Percentiles rank a stretch among this genome's conserved stretches.
Conservation (phyloP, 2,329 filamentous ascomycete species). For the Orbilia javanica region DNA sequence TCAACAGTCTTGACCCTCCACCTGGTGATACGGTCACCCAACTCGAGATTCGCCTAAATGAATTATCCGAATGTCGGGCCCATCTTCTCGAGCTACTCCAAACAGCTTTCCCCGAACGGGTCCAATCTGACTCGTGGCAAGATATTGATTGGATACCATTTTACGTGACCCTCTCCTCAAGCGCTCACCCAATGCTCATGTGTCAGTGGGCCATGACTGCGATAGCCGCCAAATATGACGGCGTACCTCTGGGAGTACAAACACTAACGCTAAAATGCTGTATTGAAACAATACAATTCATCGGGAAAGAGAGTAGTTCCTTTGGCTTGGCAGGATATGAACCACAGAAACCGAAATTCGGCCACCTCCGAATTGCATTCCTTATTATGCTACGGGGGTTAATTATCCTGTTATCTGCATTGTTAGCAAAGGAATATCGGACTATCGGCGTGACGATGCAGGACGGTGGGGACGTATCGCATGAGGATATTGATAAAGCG, state of each 20-base stretch:
- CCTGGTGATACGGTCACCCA: constrained; percentile 5
- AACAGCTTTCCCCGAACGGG: background rate
- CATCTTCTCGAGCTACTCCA: background rate
- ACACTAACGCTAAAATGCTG: constrained; percentile 15
- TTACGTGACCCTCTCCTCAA: constrained; percentile 33
- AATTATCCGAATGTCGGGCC: background rate
- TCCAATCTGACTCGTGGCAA: background rate
- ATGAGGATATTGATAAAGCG: background rate
- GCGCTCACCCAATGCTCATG: constrained; percentile 37
- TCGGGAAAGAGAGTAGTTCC: background rate
- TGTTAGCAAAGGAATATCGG: background rate
- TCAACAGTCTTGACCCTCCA: constrained; percentile 35
- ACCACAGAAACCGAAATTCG: background rate
- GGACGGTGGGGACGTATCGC: background rate
- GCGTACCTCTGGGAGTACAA: constrained; percentile 9
- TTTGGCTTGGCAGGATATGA: background rate
- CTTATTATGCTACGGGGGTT: constrained; percentile 29
- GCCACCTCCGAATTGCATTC: constrained; percentile 32
- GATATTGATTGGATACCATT: background rate
- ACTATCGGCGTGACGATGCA: background rate
- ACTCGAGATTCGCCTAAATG: background rate
- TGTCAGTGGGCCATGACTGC: constrained; percentile 46
- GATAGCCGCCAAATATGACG: constrained; percentile 4
- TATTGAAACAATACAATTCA: constrained; percentile 17
- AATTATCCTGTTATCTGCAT: constrained; percentile 24